phyloP scores from a whole-genome alignment of 306 rosid species.

The Prunus mume region DNA sequence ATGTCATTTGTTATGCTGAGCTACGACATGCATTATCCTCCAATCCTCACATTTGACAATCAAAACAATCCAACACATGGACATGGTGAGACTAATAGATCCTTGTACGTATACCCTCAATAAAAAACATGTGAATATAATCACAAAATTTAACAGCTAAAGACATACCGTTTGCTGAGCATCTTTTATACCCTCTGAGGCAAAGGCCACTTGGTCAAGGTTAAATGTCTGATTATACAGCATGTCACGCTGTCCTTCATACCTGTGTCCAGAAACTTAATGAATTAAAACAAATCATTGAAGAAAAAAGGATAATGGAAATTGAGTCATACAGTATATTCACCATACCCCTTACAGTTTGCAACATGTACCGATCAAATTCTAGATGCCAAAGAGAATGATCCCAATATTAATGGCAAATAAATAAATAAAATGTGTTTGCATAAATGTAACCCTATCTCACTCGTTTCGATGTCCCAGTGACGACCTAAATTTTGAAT shows the following conservation, averaged over 20 bases:
- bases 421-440: no score
- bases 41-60: neutral
- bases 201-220: constrained; percentile 96
- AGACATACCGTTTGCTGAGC: constrained; percentile 92
- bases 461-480: neutral
- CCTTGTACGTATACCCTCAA: neutral
- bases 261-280: constrained; percentile 63
- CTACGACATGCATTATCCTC: neutral
- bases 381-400: constrained; percentile 17
- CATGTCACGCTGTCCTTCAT: constrained; percentile 98
- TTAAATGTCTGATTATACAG: constrained; percentile 93
- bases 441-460: neutral
- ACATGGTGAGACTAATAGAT: neutral
- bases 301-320: neutral
- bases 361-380: neutral
- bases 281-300: neutral
- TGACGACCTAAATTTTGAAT: neutral
- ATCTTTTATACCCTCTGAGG: constrained; percentile 89
- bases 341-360: neutral
- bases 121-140: neutral
- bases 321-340: neutral
- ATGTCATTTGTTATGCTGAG: neutral
- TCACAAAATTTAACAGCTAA: constrained; percentile 6
- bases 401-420: neutral
- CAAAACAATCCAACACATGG: neutral